Base-by-base conservation (phyloP, 2,329 filamentous ascomycete species). In the Endoconidiophora polonica region DNA sequence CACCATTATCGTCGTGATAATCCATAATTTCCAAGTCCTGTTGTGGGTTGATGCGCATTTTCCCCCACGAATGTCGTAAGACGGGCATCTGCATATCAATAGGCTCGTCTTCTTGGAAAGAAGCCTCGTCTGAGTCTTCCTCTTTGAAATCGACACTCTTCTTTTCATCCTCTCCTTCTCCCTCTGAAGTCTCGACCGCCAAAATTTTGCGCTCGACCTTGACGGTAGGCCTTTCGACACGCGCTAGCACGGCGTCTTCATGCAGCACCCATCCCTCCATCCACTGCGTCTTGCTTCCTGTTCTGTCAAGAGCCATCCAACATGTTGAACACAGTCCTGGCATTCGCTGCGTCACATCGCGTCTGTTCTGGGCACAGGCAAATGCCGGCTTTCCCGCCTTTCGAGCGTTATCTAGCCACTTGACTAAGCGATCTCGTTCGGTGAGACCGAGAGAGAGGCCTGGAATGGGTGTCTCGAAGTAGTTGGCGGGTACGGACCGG, bases 331-430 rank as follows among this genome's bases (percentile, higher is more conserved):
- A 46, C 1, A 36, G 44, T 14, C 38, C 44, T 14, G 44, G 22
- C 9, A 46, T 18, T 12, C 16, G 20, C 33, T 29, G 14, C 5
- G 44, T 46, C 10, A 46, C 38, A 36, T 46, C 44, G 9, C 44
- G 18, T 29, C 33, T 38, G 5, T 36, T 24, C 20, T 46, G 29
- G 29, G 36, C 29, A 36, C 44, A 46, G 33, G 44, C 49, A 39
- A 69, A 68, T 2, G 69, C 71, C 6, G 56, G 61, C 5, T 56
- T 53, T 38, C 49, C 56, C 0, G 73, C 72, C 44, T 67, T 61
- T 2, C 53, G 57, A 0, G 68, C 71, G 54, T 77, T 71, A 42
- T 55, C 56, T 16, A 52, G 44, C 16, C 23, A 50, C 58, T 75
- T 69, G 4, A 77, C 64, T n/a, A 46, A 18, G 10, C 14, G 20